phyloP scores from a whole-genome alignment of 495 filamentous ascomycete species.

The Aspergillus coremiiformis region DNA sequence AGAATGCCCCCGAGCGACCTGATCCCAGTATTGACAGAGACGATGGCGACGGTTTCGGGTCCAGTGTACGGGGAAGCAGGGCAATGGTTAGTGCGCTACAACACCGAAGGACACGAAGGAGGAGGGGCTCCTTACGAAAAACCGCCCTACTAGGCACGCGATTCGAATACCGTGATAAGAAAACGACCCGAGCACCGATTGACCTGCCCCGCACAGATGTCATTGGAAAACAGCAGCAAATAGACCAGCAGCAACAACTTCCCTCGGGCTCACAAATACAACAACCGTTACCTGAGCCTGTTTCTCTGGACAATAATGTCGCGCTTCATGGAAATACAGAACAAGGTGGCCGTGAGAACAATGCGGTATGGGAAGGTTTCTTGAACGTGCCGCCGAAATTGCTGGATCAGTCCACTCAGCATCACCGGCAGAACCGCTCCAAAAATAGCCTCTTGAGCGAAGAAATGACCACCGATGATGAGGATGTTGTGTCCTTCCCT shows the following conservation, averaged over 20 bases:
- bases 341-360: constrained; percentile 10
- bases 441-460: constrained; percentile 55
- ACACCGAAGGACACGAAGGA: constrained; percentile 58
- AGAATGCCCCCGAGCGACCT: constrained; percentile 31
- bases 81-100: constrained; percentile 50
- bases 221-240: constrained; percentile 9
- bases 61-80: constrained; percentile 35
- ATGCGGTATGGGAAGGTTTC: constrained; percentile 19
- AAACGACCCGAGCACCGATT: constrained; percentile 17
- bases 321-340: constrained; percentile 15
- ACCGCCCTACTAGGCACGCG: constrained; percentile 69
- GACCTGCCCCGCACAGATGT: constrained; percentile 41
- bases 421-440: constrained; percentile 24
- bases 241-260: constrained; percentile 9
- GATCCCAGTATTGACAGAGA: constrained; percentile 36
- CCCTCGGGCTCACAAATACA: constrained; percentile 13
- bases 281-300: constrained; percentile 5
- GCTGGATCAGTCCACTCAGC: constrained; percentile 14
- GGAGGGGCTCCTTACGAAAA: constrained; percentile 72
- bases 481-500: constrained; percentile 59
- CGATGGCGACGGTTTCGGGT: constrained; percentile 28
- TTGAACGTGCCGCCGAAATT: constrained; percentile 19
- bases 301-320: constrained; percentile 11
- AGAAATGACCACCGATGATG: constrained; percentile 71
- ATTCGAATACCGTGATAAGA: constrained; percentile 43